phyloP scores from a whole-genome alignment of 2,329 filamentous ascomycete species.

The Lomentospora prolificans region DNA sequence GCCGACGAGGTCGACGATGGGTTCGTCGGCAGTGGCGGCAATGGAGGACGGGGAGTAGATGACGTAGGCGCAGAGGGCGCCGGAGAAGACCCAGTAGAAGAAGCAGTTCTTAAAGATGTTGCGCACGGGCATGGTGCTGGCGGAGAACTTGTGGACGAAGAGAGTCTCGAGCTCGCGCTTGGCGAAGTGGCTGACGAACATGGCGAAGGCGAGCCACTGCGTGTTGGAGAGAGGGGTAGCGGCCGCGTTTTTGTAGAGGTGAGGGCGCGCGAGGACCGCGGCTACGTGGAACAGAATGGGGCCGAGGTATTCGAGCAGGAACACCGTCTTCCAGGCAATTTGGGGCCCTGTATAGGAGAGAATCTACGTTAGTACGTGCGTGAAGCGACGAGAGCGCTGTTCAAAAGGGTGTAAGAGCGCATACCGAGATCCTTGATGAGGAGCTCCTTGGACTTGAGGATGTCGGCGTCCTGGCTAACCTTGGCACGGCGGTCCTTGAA shows the following conservation, averaged over 20 bases:
- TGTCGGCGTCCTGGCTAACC: constrained; percentile 36
- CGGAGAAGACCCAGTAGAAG: constrained; percentile 87
- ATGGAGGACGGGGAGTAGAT: constrained; percentile 69
- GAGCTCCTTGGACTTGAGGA: constrained; percentile 45
- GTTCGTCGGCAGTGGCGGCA: constrained; percentile 43
- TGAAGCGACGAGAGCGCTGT: too few species aligned
- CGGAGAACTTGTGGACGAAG: constrained; percentile 90
- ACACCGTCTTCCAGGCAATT: constrained; percentile 87
- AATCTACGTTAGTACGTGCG: too few species aligned
- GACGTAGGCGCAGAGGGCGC: constrained; percentile 72
- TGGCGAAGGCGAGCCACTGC: constrained; percentile 64
- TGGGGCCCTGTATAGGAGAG: constrained; percentile 55
- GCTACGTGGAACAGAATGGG: constrained; percentile 80
- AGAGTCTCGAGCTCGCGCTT: constrained; percentile 95
- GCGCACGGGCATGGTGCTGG: constrained; percentile 79
- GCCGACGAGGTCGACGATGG: constrained; percentile 53
- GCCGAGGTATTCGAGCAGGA: constrained; percentile 88
- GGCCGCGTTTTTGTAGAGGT: constrained; percentile 38
- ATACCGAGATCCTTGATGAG: constrained; percentile 90
- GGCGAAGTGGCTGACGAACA: constrained; percentile 75
- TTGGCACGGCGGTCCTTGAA: constrained; percentile 51
- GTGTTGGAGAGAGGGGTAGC: constrained; percentile 46
- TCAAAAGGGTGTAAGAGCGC: constrained; percentile 19
- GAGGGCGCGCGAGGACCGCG: constrained; percentile 61
- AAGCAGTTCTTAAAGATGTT: constrained; percentile 94